Evolutionary conservation across 352 stramenopile genomes (phyloP), one percentile per base, ranked within the genome.

Genomic region (Aphanomyces stellatus): DNA sequence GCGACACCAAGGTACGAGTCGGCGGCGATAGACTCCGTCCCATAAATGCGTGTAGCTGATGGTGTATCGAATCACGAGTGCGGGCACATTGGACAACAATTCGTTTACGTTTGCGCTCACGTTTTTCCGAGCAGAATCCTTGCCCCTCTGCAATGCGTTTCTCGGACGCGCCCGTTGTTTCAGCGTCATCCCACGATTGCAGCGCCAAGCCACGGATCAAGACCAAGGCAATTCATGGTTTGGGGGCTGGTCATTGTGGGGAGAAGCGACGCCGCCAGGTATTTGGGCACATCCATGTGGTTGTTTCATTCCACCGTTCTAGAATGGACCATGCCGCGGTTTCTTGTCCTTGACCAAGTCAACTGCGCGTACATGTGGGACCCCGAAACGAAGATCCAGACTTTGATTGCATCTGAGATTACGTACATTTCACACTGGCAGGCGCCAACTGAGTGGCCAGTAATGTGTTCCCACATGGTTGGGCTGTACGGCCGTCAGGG

Each of bases 401-500:
- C 80, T 15, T 51, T 89, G 25, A 49, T 94, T n/a, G 81, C 78
- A 55, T 79, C 72, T 2, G 88, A 90, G 61, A 71, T 92, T 4
- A 90, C 77, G 69, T 73, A 22, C 74, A 76, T 6, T 30, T 92
- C 4, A 79, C 82, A 37, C 71, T 89, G 22, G 75, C 70, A 0
- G 41, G 74, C 73, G 1, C 85, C 77, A 53, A 46, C 70, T 13
- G 65, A 73, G 7, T 91, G 83, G 81, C 82, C 86, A 42, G 76
- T 76, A 35, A 74, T 80, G 2, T 91, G 80, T 24, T 76, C 78
- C 1, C 69, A 90, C 3, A 77, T 92, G 55, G 82, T 81, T 51
- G 83, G 83, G 7, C 67, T 94, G 7, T 92, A 94, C 31, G 83
- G 85, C 0, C 78, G 79, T 0, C 74, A 90, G 17, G 85, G 85